Conservation (phyloP, 169 alveolate genomes). For the Plasmodium yoelii region DNA sequence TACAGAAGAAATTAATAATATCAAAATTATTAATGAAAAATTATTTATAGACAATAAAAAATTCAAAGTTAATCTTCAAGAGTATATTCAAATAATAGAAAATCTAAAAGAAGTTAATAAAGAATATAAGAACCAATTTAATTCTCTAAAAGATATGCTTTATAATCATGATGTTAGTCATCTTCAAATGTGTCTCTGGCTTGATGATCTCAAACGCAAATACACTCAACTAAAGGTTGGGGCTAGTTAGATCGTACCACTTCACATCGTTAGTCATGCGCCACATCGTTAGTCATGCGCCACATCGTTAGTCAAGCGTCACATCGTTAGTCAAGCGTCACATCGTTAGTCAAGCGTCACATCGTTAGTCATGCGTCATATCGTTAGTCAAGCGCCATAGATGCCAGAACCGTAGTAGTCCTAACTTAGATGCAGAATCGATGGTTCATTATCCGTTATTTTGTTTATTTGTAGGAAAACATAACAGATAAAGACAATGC, state of each 20-base stretch:
- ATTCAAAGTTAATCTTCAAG: slow-evolving; percentile 28
- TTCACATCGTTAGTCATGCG: no score
- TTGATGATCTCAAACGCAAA: slow-evolving; percentile 37
- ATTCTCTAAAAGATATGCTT: slow-evolving; percentile 29
- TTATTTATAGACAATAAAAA: slow-evolving; percentile 36
- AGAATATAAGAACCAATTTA: slow-evolving; percentile 32
- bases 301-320: no score
- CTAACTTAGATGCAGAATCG: no score
- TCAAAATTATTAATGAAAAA: slow-evolving; percentile 27
- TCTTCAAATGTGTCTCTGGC: slow-evolving; percentile 14
- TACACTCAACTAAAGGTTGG: slow-evolving; percentile 48
- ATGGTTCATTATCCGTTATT: no score
- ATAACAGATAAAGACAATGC: no score
- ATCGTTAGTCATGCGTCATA: no score
- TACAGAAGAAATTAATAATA: slow-evolving; percentile 11
- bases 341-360: no score
- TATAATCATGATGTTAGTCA: slow-evolving; percentile 32
- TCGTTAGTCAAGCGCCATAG: not conserved
- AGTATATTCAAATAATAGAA: slow-evolving; percentile 15
- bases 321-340: no score
- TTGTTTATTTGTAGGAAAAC: no score
- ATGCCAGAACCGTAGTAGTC: not conserved
- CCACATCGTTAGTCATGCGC: no score
- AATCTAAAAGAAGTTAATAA: slow-evolving; percentile 14
- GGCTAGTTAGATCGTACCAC: no score